These are phyloP conservation scores for Talaromyces amestolkiae DNA, from an alignment of 2,329 filamentous ascomycete genomes.

Conservation along the genomic window DNA sequence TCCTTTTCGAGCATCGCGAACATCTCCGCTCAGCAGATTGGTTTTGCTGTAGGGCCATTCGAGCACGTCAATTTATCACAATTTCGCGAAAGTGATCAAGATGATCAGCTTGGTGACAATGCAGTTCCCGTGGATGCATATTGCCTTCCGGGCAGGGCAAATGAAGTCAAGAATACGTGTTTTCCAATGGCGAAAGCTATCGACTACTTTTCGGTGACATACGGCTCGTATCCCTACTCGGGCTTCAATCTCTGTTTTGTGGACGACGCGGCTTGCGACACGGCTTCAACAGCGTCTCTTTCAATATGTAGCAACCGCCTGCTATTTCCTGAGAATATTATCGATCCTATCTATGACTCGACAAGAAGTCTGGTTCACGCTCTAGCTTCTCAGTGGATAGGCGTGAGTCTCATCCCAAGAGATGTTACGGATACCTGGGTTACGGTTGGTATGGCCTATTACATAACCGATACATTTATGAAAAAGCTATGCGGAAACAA, in stretches of 20 bases:
- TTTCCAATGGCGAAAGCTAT: conserved; percentile 78
- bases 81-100: conserved; percentile 84
- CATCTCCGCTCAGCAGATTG: conserved; percentile 82
- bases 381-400: conserved; percentile 88
- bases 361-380: conserved; percentile 79
- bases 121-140: conserved; percentile 88
- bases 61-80: conserved; percentile 87
- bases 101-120: conserved; percentile 83
- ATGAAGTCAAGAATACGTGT: conserved; percentile 84
- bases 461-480: conserved; percentile 93
- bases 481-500: conserved; percentile 89
- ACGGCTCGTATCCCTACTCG: conserved; percentile 85
- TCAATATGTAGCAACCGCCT: conserved; percentile 84
- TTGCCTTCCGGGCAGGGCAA: conserved; percentile 76
- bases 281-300: conserved; percentile 74
- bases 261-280: conserved; percentile 78
- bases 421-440: conserved; percentile 82
- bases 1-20: conserved; percentile 75
- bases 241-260: conserved; percentile 94
- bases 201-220: conserved; percentile 86
- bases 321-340: conserved; percentile 78
- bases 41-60: conserved; percentile 91
- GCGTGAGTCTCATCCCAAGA: conserved; percentile 85
- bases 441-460: conserved; percentile 84
- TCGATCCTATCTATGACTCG: conserved; percentile 79